Evolutionary conservation across 192 early-diverging fungal species (phyloP), one percentile per base, ranked within the genome.

Genomic region (Backusella australiensis): DNA sequence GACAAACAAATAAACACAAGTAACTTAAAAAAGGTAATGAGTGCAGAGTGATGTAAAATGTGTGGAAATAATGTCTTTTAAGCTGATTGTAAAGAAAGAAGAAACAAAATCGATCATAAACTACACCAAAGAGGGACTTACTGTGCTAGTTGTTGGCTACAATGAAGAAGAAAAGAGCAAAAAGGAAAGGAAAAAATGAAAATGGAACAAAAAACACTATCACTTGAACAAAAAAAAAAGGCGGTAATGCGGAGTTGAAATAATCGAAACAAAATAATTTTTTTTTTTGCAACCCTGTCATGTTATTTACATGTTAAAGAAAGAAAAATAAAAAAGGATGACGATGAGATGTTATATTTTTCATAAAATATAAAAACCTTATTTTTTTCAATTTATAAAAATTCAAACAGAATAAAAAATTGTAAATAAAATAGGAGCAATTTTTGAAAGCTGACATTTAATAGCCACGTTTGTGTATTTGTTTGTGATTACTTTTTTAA

Each of bases 371-470:
- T 44, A 44, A 5, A 49, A 49, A 49, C 46, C 19, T 49, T 49
- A 49, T 49, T 49, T 49, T 49, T n/a, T 1, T n/a, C 15, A 49
- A n/a, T 49, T 49, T 49, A 6, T 49, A 49, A n/a, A 49, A 19
- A 49, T 49, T 49, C 46, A 19, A 49, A n/a, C 46, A 41, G 69
- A 41, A 39, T 11, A 26, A 3, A 36, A 42, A 49, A 2, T 32
- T 32, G 32, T 32, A 49, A 19, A n/a, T 49, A 15, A 39, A 49
- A 71, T 41, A 71, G 42, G 70, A 71, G 26, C n/a, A 46, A 71
- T 67, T 67, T 67, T 67, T 67, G 66, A 67, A 67, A 67, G 66
- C 66, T 67, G 66, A 67, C 66, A 67, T 67, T 67, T 15, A 67
- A 67, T 67, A 67, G 34, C 66, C 66, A 67, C 66, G 34, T 67